Base-by-base conservation (phyloP, 306 rosid species). In the Vigna trinervia region DNA sequence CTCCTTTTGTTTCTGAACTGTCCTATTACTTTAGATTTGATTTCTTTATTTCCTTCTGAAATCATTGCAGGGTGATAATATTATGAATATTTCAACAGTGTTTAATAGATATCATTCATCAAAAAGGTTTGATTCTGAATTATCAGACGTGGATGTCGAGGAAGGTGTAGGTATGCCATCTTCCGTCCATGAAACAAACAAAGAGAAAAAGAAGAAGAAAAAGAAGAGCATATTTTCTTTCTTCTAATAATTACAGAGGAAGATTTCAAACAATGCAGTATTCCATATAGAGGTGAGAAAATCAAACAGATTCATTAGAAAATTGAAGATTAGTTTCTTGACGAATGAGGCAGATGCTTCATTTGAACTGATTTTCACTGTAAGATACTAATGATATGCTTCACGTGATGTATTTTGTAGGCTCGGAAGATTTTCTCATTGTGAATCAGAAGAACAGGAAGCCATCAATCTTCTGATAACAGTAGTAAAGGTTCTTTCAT, bases 211-310 rank as follows among this genome's bases (percentile, higher is more conserved):
- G 34, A 30, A 30, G 34, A 30, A 30, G 34, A 30, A 30, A 30
- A 30, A 30, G 34, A 30, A 30, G 5, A 30, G 34, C 34, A 30
- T 3, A 4, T 30, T 30, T 30, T 15, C 66, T 12, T 2, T 26
- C 85, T 38, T 82, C 69, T 39, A 8, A 39, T 39, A 0, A 39
- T 39, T 3, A 38, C 81, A 63, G 5, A 81, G 20, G 32, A 73
- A 57, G 73, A 63, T 61, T 82, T 66, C 73, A 54, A 41, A 41
- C 15, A 50, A 48, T 67, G 81, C 58, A 30, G 69, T 14, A 20
- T 51, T 73, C n/a, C 30, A 12, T 64, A 26, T 69, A 67, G 84
- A 85, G 94, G 92, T 88, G 73, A 87, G 88, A 74, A 64, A 77
- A 63, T 50, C 45, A 54, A 63, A 54, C 61, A 56, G 2, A 6